A percentile compares a stretch with the other conserved stretches of the same genome.
These are phyloP conservation scores for Aethionema arabicum DNA, from an alignment of 345 rosid species.

Conservation along the genomic window DNA sequence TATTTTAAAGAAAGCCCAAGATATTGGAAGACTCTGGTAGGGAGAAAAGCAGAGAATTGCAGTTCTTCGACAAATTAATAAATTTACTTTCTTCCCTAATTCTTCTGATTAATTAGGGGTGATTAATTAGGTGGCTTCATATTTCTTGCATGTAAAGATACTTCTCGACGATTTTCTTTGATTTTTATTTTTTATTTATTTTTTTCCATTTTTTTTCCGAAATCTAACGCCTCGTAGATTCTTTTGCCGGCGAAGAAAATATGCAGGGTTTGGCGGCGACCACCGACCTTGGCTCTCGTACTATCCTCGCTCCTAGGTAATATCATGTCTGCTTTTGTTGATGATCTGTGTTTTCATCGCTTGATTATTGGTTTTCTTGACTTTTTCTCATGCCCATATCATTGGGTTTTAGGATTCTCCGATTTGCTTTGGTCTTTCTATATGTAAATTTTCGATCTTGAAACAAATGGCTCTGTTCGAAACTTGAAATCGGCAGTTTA, in stretches of 20 bases:
- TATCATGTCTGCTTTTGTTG: not conserved
- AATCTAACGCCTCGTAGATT: slow-evolving; percentile 27
- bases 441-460: not conserved
- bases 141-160: slow-evolving; percentile 44
- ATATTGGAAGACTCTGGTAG: not conserved
- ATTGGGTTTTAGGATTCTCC: not conserved
- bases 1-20: slow-evolving; percentile 21
- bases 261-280: slow-evolving; percentile 43
- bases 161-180: not conserved
- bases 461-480: not conserved
- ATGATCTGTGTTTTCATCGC: not conserved
- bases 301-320: slow-evolving; percentile 28
- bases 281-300: slow-evolving; percentile 20
- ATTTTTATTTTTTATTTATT: not conserved
- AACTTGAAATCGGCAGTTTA: not conserved
- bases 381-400: too few species aligned
- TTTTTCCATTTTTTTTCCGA: not conserved
- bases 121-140: slow-evolving; percentile 16
- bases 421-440: not conserved
- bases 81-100: too few species aligned
- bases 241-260: slow-evolving; percentile 28
- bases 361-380: too few species aligned
- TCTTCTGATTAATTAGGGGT: too few species aligned
- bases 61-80: too few species aligned
- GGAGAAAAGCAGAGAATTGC: not conserved